Base-by-base conservation (phyloP, 2,329 filamentous ascomycete genomes). In the Colletotrichum sp. region DNA sequence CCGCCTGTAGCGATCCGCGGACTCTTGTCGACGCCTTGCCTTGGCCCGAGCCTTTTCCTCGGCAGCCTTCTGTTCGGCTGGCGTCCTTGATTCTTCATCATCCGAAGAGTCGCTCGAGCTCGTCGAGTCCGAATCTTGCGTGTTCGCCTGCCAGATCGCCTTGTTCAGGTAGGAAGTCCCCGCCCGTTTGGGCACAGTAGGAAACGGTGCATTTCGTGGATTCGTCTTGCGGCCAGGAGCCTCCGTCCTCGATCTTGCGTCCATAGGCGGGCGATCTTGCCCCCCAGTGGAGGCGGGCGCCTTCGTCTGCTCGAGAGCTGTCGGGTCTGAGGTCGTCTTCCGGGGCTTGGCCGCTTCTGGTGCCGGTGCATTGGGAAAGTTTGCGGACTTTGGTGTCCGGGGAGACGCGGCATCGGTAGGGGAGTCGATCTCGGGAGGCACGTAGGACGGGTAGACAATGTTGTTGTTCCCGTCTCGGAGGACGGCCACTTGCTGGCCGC, bases 1-100 rank as follows among this genome's bases (percentile, higher is more conserved):
- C 4, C 87, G 87, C 1, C 89, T 86, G 78, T 89, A 92, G 12
- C 63, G 83, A 72, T 85, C 82, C 9, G 80, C 79, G 5, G 75
- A 76, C 13, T 77, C 77, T 64, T 29, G 34, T 8, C 32, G 74
- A 34, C 72, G 69, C 32, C 70, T 69, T 8, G 72, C 44, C 25
- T 77, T 75, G 39, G 69, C 39, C n/a, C 71, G 72, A 52, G 65
- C 49, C 36, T 22, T 65, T 15, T 74, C 36, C 29, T 34, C 57
- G 3, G 65, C 70, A 19, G 22, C 63, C 15, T 71, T 39, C 62
- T 68, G 36, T 32, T 78, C 72, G 22, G 57, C 73, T 3, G 74
- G 13, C 5, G 25, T 63, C 15, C n/a, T 32, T 22, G 49, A 57
- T 4, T 61, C 63, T 25, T 78, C 80, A 11, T 83, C 80, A 8